Evolutionary conservation across 306 rosid species (phyloP), one percentile per base, ranked within the genome.

Genomic region (Glycine latifolia): DNA sequence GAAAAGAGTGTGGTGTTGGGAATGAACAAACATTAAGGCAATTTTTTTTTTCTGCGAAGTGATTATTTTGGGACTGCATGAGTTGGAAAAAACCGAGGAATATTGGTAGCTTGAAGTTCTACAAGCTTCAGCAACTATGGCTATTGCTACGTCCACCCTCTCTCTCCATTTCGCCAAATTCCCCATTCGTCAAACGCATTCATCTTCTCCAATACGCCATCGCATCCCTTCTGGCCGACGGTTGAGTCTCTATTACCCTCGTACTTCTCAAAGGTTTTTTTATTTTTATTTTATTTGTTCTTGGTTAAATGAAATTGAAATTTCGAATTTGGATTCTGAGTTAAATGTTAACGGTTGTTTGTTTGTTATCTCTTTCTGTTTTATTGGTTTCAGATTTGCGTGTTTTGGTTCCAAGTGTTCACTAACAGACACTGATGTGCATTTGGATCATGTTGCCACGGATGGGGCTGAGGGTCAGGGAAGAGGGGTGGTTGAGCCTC

Each of bases 391-490:
- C 91, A 93, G 98, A 83, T 84, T 89, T 83, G 83, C 73, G 9
- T 48, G 87, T 69, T 74, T 92, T 46, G 83, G 80, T 84, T 84
- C 91, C 52, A 93, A 81, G 77, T 96, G 98, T 86, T 93, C 94
- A 8, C 55, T 94, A 39, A 89, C 95, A 14, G 88, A 90, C 84
- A 83, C 95, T 1, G 91, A 91, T 52, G 56, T 88, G 71, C 91
- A 86, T 75, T 83, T 90, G 81, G 85, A 80, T 49, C 84, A 83
- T 59, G 88, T 87, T 11, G 71, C 88, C 1, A 79, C 62, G 44
- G 88, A 89, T 49, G 92, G 85, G 73, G 91, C 86, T 43, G 87
- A 84, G 46, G 73, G 37, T 73, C 84, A 47, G 31, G 93, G 89
- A 83, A 62, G 69, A 62, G 69, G 91, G 69, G 56, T 79, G 13